Evolutionary conservation across 495 filamentous ascomycete species (phyloP).

Genomic region (Penicillium manginii): DNA sequence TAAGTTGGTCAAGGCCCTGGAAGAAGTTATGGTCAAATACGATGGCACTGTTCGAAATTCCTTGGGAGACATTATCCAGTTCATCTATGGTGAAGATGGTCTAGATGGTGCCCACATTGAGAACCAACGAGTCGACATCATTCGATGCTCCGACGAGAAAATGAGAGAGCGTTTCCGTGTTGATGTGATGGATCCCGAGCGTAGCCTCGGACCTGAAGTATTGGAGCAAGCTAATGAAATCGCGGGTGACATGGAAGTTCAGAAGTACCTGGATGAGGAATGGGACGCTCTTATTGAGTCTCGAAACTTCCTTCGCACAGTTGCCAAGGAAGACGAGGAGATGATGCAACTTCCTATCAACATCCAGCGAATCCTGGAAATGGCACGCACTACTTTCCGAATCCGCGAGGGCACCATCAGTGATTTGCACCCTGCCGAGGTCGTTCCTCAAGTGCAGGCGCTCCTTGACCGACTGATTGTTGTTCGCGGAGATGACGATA

Average conservation of each 20-base stretch:
- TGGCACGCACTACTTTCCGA: conserved; percentile 84
- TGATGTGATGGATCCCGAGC: conserved; percentile 90
- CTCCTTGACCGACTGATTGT: conserved; percentile 77
- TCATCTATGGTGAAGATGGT: conserved; percentile 97
- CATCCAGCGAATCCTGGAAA: conserved; percentile 85
- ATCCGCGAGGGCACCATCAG: conserved; percentile 83
- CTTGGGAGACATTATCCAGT: conserved; percentile 94
- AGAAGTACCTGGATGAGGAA: conserved; percentile 84
- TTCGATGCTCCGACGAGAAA: conserved; percentile 69
- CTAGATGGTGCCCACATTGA: conserved; percentile 90
- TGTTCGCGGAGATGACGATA: conserved; percentile 78
- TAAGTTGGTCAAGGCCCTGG: conserved; percentile 94
- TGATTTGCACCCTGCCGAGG: conserved; percentile 86
- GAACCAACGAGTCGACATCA: conserved; percentile 84
- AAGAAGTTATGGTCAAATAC: conserved; percentile 97
- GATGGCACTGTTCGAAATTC: conserved; percentile 98
- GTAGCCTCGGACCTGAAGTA: conserved; percentile 62
- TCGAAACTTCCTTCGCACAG: conserved; percentile 73
- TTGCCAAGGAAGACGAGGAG: conserved; percentile 71
- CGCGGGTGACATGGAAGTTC: conserved; percentile 80
- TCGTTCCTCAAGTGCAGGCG: conserved; percentile 77
- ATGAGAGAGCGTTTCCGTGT: conserved; percentile 83
- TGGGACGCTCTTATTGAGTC: conserved; percentile 77
- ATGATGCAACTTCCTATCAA: conserved; percentile 92
- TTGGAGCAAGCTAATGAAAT: conserved; percentile 89